Evolutionary conservation across 768 basidiomycete species (phyloP), one percentile per base, ranked within the genome.

Genomic region (Suillus bovinus): DNA sequence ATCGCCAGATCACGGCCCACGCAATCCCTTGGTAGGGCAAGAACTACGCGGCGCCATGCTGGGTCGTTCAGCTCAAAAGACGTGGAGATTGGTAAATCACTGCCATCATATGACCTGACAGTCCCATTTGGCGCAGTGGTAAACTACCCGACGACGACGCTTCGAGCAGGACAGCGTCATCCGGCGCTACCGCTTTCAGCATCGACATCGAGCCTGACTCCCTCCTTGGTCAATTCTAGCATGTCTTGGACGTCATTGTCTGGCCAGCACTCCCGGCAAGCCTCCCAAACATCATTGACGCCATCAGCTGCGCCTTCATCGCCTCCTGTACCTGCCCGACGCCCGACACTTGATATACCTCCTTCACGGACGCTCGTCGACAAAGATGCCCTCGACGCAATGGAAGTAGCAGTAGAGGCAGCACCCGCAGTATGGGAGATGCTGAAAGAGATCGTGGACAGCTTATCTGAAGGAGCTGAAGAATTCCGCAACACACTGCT

Each of bases 11-110:
- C 70, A 24, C 74, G 71, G 16, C 67, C 68, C 5, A 67, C 70
- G 6, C 63, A 64, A 31, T 63, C 64, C 29, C 72, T 68, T 61
- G 81, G 75, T 61, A 81, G 82, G 63, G 75, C 74, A 29, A 86
- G 86, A 31, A 87, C 83, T 55, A 82, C 85, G 27, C 82, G 94
- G 49, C 82, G 95, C 41, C 91, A 96, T 72, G 95, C 92, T 6
- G 95, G 95, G n/a, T 96, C 95, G 4, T 98, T 96, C 78, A 96
- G 95, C 64, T 87, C 83, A 29, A 91, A 93, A 70, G 95, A 97
- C 71, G 90, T 96, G 7, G 89, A 96, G 71, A 87, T 92, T 57
- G 95, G 95, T 44, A 93, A 88, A 74, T 80, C 84, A 60, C 72
- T 92, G 56, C 89, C 91, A 9, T 88, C 88, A n/a, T 84, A 84